Evolutionary conservation across 2,329 filamentous ascomycete species (phyloP), one percentile per base, ranked within the genome.

Genomic region (Botrytis cinerea): DNA sequence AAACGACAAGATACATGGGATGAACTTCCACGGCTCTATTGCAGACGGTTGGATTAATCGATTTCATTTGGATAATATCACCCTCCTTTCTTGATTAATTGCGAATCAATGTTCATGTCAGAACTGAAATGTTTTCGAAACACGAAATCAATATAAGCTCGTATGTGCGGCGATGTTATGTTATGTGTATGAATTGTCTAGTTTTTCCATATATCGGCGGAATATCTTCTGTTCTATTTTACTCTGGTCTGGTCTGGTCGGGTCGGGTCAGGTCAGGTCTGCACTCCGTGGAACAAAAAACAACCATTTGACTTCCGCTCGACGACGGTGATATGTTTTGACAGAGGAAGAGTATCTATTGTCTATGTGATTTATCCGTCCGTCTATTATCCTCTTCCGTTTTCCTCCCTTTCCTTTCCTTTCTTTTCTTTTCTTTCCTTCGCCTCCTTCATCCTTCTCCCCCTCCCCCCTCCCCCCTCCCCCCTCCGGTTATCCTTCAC

Each of bases 61-160:
- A 54, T 54, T 28, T 54, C 51, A 54, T 54, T 54, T 48, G 43
- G 45, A n/a, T 51, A 67, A 38, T 67, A n/a, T 43, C 63, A 51
- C 51, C 38, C 35, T 38, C 45, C n/a, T 51, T n/a, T 32, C 20
- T 38, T 66, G 28, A 40, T 67, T 40, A 8, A 51, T 2, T 40
- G n/a, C 48, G 25, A 40, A 67, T 54, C n/a, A 28, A 54, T 28
- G 7, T 14, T 22, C 64, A 40, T 54, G 35, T 40, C 38, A 14
- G 16, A 38, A 28, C 54, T 66, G 62, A 45, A 48, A 63, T 63
- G 38, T 20, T 28, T 43, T 43, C 14, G 18, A 38, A 35, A 59
- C 28, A 25, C 54, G 25, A 62, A 7, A 63, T 8, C 16, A 63
- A 48, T 32, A n/a, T 14, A 51, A 46, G 16, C 25, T 32, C 28